A percentile compares a stretch with the other conserved stretches of the same genome.
These are phyloP conservation scores for Cudoniella acicularis DNA, from an alignment of 495 filamentous ascomycete species.

Conservation along the genomic window DNA sequence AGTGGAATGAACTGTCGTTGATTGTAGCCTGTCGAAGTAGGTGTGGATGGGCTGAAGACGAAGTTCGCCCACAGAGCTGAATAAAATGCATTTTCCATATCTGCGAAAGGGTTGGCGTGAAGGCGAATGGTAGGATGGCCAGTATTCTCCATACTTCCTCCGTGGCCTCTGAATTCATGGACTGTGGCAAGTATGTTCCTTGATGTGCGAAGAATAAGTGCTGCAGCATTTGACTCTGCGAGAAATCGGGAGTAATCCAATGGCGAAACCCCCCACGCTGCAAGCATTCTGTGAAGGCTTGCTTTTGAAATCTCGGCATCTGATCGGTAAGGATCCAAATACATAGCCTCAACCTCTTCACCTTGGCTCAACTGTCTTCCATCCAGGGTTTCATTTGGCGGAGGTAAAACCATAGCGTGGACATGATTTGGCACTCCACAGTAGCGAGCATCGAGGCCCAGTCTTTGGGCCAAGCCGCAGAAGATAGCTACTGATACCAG, in stretches of 20 bases:
- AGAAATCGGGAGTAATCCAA: constrained; percentile 54
- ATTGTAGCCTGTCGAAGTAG: constrained; percentile 30
- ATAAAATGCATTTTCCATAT: constrained; percentile 70
- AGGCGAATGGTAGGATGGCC: constrained; percentile 21
- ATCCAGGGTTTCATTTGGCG: constrained; percentile 58
- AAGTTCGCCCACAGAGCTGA: constrained; percentile 75
- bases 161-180: constrained; percentile 32
- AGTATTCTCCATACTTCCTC: constrained; percentile 14
- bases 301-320: constrained; percentile 58
- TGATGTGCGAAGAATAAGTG: constrained; percentile 71
- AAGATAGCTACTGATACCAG: constrained; percentile 65
- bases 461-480: constrained; percentile 41
- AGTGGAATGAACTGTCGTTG: constrained; percentile 61
- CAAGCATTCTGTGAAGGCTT: constrained; percentile 56
- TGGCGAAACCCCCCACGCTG: constrained; percentile 55
- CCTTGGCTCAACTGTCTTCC: constrained; percentile 32
- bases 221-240: constrained; percentile 51
- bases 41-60: constrained; percentile 43
- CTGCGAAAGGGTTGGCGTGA: constrained; percentile 33
- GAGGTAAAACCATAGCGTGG: constrained; percentile 64
- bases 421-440: constrained; percentile 80
- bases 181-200: constrained; percentile 68
- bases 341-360: constrained; percentile 54
- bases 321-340: constrained; percentile 78
- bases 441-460: constrained; percentile 67